Conservation (phyloP, 148 eudicot genomes). For the Fallopia convolvulus region DNA sequence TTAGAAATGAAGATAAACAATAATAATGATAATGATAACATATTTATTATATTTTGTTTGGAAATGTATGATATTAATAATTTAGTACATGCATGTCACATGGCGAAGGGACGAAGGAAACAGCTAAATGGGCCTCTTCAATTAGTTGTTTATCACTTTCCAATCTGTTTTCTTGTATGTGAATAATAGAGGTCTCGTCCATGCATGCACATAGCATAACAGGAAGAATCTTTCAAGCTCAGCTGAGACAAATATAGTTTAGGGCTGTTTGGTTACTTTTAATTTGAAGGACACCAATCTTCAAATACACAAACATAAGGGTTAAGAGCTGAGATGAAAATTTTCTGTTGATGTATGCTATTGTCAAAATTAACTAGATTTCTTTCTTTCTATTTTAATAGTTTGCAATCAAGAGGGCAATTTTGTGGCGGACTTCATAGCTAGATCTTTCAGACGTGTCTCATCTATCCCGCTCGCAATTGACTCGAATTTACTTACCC, state of each 20-base stretch:
- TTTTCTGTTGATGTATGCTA: too few species aligned
- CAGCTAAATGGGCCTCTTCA: constrained; percentile 3
- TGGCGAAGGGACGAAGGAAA: constrained; percentile 9
- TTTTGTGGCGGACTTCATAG: too few species aligned
- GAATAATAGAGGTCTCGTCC: not conserved
- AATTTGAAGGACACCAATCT: too few species aligned
- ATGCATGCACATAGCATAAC: not conserved
- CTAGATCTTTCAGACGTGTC: too few species aligned
- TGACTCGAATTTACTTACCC: too few species aligned
- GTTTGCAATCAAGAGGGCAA: too few species aligned
- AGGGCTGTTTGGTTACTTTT: too few species aligned
- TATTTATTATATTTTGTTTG: not conserved
- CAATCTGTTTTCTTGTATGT: not conserved
- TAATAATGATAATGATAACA: not conserved
- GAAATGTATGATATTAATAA: not conserved
- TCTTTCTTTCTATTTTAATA: too few species aligned
- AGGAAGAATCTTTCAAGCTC: not conserved
- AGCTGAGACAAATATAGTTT: not conserved
- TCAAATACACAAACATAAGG: too few species aligned
- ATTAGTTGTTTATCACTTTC: not conserved
- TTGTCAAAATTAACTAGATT: too few species aligned
- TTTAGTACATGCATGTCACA: not conserved
- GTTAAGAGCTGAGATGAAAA: too few species aligned
- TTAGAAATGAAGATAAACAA: not conserved
- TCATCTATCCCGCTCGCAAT: too few species aligned